These are phyloP conservation scores for Pouteria campechiana DNA, from an alignment of 179 eudicot species.

Conservation along the genomic window DNA sequence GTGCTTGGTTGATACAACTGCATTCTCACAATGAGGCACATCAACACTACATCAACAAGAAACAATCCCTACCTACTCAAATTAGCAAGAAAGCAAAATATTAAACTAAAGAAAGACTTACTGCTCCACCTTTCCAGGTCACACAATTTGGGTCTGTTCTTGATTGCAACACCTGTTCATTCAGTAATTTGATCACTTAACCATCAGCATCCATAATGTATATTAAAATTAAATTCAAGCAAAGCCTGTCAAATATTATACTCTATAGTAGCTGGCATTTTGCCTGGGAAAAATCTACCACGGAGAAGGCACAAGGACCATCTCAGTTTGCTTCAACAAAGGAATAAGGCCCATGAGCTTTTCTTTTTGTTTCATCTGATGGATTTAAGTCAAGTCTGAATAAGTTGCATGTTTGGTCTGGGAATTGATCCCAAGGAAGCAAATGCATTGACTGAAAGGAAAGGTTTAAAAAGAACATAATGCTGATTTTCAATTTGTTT, in stretches of 20 bases:
- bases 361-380: too few relatives aligned
- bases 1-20: too few relatives aligned
- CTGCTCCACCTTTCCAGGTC: slow-evolving; percentile 97
- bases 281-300: too few relatives aligned
- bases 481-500: too few relatives aligned
- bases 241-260: background rate
- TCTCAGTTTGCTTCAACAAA: background rate
- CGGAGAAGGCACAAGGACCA: background rate
- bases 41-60: background rate
- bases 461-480: too few relatives aligned
- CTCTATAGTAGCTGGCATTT: background rate
- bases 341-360: too few relatives aligned
- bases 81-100: too few relatives aligned
- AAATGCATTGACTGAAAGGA: too few relatives aligned
- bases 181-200: background rate
- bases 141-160: slow-evolving; percentile 59
- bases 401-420: too few relatives aligned
- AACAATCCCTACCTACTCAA: too few relatives aligned
- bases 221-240: background rate
- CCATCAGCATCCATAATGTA: background rate
- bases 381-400: too few relatives aligned
- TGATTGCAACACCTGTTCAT: slow-evolving; percentile 65
- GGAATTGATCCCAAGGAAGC: too few relatives aligned
- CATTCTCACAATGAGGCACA: background rate
- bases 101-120: slow-evolving; percentile 48